Evolutionary conservation across 2,329 filamentous ascomycete species (phyloP).

Genomic region (Blastomyces gilchristii): DNA sequence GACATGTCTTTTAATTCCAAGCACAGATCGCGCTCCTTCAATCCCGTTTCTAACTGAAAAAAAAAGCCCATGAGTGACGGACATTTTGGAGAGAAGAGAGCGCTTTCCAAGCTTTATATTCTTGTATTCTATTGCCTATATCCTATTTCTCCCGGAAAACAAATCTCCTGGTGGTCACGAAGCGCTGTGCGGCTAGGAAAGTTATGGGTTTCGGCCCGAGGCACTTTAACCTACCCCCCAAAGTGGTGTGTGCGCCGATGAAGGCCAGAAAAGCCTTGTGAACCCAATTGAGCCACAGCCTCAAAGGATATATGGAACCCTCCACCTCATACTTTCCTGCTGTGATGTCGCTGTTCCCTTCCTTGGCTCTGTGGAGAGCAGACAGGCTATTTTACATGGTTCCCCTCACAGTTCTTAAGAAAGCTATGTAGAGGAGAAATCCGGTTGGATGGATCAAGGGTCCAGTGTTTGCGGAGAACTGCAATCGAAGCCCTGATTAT

Average conservation of each 20-base stretch:
- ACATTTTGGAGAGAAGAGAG: background rate
- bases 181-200: background rate
- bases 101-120: background rate
- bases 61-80: background rate
- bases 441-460: background rate
- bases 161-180: background rate
- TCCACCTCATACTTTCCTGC: background rate
- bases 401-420: background rate
- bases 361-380: background rate
- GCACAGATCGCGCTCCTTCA: background rate
- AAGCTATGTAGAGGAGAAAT: background rate
- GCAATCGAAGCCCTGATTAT: background rate
- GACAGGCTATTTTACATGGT: background rate
- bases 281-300: background rate
- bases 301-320: background rate
- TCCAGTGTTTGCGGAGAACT: background rate
- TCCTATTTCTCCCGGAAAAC: background rate
- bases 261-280: background rate
- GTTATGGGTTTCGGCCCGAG: background rate
- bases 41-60: background rate
- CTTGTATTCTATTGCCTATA: background rate
- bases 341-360: background rate
- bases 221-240: background rate
- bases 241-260: background rate
- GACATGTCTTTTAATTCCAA: background rate